Evolutionary conservation across 177 flowering plant species (phyloP), one percentile per base, ranked within the genome.

Genomic region (Vitis hybrid): DNA sequence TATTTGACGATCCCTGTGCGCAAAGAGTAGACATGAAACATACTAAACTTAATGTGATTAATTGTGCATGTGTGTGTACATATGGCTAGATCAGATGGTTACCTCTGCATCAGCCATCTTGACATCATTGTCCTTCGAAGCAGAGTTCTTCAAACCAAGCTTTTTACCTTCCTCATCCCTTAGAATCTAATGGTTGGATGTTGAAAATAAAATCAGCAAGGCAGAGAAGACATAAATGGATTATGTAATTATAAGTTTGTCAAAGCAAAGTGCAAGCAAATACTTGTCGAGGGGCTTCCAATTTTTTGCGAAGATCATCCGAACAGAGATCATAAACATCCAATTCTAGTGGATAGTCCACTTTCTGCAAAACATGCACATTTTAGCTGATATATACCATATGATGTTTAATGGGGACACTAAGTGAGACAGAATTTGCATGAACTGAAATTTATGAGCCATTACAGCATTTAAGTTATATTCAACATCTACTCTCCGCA

Each of bases 261-360:
- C 65, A 56, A 52, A 70, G 34, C 17, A 63, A 56, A 59, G 68
- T 18, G n/a, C 10, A 62, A 60, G 56, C 10, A 73, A 15, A 69
- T 76, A 93, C 97, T 95, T 82, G 77, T 45, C 98, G 94, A 77
- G 99, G 98, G 76, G 72, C 84, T 75, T 89, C 96, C 80, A 94
- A 72, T 70, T 80, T 84, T 70, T 88, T 82, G 30, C 85, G 84
- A 61, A 94, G 95, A 61, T 89, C 94, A 70, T 91, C 97, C 1
- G 99, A 91, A 81, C 99, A 94, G 0, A 94, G 65, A 83, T 94
- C 99, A 83, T 77, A 91, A 73, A 92, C 80, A 82, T 96, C 99
- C 83, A 96, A 82, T 91, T 85, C 91, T 84, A 93, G 71, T 8
- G 99, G 99, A 68, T 91, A 96, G 80, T 93, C 97, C 66, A 96